These are phyloP conservation scores for Globisporangium iwayamae DNA, from an alignment of 352 stramenopile genomes.

Conservation along the genomic window DNA sequence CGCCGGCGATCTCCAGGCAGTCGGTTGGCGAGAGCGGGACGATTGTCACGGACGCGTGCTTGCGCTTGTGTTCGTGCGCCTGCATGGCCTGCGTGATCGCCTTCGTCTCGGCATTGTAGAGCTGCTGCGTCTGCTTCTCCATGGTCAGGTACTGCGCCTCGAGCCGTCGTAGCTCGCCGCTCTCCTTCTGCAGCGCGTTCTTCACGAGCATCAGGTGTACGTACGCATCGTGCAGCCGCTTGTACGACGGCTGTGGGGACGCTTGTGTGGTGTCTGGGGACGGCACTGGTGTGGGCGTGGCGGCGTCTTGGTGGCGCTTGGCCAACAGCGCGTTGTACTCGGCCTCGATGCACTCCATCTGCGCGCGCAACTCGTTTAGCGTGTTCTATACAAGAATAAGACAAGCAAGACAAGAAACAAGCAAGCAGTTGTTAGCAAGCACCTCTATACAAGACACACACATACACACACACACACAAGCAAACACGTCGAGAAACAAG, in stretches of 20 bases:
- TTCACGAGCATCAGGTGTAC: conserved; percentile 48
- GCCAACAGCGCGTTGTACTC: conserved; percentile 32
- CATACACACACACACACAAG: background rate
- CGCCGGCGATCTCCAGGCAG: conserved; percentile 41
- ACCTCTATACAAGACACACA: background rate
- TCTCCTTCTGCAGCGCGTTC: conserved; percentile 48
- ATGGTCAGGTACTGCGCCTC: conserved; percentile 40
- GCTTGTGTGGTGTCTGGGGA: background rate
- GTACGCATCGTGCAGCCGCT: conserved; percentile 33
- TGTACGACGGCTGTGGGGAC: conserved; percentile 7
- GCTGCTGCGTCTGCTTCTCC: conserved; percentile 42
- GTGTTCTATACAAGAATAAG: conserved; percentile 33
- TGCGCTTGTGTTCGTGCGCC: conserved; percentile 18
- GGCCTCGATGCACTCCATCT: conserved; percentile 37
- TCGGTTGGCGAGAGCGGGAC: conserved; percentile 36
- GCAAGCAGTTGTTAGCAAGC: background rate
- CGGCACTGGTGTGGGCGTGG: conserved; percentile 20
- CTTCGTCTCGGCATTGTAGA: conserved; percentile 40
- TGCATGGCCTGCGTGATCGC: conserved; percentile 21
- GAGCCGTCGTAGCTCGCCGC: conserved; percentile 44
- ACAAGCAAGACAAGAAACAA: too few species aligned
- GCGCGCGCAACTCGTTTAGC: conserved; percentile 46
- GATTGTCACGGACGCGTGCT: conserved; percentile 31
- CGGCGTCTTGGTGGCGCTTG: conserved; percentile 25
- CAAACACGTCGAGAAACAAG: background rate